Percentiles rank a stretch among this genome's conserved stretches.
Evolutionary conservation across 2,329 filamentous ascomycete species (phyloP).

Genomic region (Tolypocladium tundrense): DNA sequence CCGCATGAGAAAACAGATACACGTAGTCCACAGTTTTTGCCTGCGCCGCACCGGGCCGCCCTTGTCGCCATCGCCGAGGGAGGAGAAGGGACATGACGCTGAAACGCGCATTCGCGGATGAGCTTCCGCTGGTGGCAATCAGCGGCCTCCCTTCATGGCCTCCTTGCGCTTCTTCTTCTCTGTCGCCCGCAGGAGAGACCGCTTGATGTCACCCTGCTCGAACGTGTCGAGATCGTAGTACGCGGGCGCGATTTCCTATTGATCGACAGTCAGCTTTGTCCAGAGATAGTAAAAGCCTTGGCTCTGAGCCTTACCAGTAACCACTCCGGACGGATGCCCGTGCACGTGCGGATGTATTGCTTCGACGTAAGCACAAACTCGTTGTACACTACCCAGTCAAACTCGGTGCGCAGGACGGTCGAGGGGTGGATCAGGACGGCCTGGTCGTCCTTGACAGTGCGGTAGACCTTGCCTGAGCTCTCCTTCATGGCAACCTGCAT

Average conservation of each 20-base stretch:
- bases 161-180: conserved; percentile 53
- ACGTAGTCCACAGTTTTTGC: background rate
- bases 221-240: conserved; percentile 87
- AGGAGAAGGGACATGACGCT: background rate
- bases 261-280: background rate
- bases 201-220: conserved; percentile 77
- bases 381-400: conserved; percentile 96
- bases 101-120: background rate
- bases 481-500: conserved; percentile 99
- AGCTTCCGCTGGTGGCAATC: conserved; percentile 7
- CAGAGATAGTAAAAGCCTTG: background rate
- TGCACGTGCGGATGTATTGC: conserved; percentile 95
- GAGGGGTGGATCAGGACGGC: conserved; percentile 87
- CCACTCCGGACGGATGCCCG: conserved; percentile 88
- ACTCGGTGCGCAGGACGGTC: conserved; percentile 78
- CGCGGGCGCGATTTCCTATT: conserved; percentile 77
- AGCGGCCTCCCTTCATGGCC: conserved; percentile 41
- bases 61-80: background rate
- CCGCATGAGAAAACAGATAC: background rate
- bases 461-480: conserved; percentile 77
- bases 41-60: background rate
- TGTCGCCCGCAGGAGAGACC: conserved; percentile 44
- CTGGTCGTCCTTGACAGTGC: conserved; percentile 94
- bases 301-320: conserved; percentile 54
- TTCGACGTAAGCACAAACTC: conserved; percentile 97